A percentile compares a stretch with the other conserved stretches of the same genome.
Conservation (phyloP, 495 filamentous ascomycete genomes). For the Podospora australis region DNA sequence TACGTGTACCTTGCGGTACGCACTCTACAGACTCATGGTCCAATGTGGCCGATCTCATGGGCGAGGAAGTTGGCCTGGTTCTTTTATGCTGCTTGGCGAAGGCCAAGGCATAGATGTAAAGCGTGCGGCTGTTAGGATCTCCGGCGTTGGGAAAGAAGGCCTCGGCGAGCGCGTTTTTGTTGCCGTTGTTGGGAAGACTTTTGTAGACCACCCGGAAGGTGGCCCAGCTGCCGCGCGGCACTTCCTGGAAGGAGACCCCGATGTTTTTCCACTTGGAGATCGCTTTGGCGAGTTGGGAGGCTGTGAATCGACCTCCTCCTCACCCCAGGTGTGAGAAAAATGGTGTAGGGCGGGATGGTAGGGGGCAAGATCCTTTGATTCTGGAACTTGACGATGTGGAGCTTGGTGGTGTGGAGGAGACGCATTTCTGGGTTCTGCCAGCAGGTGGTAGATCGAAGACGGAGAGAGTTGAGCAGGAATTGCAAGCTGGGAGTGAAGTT, state of each 20-base stretch:
- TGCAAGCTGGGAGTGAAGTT: no score
- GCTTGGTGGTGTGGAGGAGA: no score
- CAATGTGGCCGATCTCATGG: slow-evolving; percentile 4
- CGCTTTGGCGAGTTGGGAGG: not conserved
- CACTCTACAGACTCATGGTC: slow-evolving; percentile 16
- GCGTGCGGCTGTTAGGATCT: not conserved
- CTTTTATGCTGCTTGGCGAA: not conserved
- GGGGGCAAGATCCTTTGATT: no score
- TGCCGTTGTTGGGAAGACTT: not conserved
- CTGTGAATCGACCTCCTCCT: no score
- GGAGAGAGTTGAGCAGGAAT: no score
- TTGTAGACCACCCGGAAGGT: slow-evolving; percentile 2
- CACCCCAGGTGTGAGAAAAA: no score
- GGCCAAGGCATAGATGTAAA: not conserved
- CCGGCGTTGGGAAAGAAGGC: slow-evolving; percentile 1
- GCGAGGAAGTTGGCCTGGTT: not conserved
- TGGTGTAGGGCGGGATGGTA: no score
- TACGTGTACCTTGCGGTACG: slow-evolving; percentile 8
- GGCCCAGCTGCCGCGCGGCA: not conserved
- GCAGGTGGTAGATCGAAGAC: no score
- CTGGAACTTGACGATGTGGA: no score
- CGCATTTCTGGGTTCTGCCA: no score
- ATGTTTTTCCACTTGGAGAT: not conserved
- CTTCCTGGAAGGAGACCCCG: not conserved
- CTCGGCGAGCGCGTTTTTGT: not conserved